Conservation (phyloP, 2,329 filamentous ascomycete species). For the Penicillium aurantiogriseum region DNA sequence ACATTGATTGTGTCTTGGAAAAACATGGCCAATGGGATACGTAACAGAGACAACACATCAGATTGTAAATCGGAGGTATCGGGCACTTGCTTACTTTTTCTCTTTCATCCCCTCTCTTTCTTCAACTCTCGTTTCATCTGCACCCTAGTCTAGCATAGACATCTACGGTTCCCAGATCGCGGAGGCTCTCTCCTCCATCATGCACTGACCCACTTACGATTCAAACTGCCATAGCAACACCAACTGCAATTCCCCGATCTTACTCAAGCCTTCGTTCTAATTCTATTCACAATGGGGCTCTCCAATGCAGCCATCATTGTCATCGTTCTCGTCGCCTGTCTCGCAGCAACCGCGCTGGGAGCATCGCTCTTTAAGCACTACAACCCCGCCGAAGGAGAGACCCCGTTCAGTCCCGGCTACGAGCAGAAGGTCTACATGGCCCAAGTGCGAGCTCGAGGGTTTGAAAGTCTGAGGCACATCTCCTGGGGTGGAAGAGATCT, state of each 20-base stretch:
- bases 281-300: conserved; percentile 20
- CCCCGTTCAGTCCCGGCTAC: conserved; percentile 20
- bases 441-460: conserved; percentile 28
- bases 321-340: conserved; percentile 35
- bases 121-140: not conserved
- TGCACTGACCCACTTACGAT: conserved; percentile 4
- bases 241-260: not conserved
- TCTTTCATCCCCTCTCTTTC: not conserved
- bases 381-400: conserved; percentile 23
- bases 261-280: not conserved
- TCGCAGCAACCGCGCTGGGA: conserved; percentile 29
- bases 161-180: not conserved
- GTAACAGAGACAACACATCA: not conserved
- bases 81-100: not conserved
- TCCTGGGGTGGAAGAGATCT: conserved; percentile 21
- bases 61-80: conserved; percentile 2
- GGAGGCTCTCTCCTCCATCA: not conserved
- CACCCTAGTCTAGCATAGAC: not conserved
- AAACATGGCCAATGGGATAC: not conserved
- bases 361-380: conserved; percentile 32
- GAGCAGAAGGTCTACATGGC: conserved; percentile 37
- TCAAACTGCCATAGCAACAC: not conserved
- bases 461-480: conserved; percentile 23
- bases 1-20: not conserved
- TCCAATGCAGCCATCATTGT: conserved; percentile 28